Evolutionary conservation across 2,329 filamentous ascomycete species (phyloP), one percentile per base, ranked within the genome.

Genomic region (Phaeomoniella chlamydospora): DNA sequence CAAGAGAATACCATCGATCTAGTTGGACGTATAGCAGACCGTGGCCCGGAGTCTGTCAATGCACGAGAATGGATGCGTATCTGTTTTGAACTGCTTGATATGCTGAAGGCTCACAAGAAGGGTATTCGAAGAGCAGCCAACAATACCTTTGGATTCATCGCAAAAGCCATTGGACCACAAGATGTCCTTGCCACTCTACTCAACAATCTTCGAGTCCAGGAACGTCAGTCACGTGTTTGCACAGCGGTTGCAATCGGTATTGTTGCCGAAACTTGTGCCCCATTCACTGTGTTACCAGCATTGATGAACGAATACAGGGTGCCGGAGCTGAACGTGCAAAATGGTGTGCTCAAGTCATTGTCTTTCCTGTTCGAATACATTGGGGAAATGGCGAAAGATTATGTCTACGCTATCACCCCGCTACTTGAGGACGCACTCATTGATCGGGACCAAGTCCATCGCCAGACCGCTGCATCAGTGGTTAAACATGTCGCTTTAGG

Each of bases 31-130:
- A 96, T 98, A 48, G 90, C 92, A 12, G 90, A 98, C 59, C 82
- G 90, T 45, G 92, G 90, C 1, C 87, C 90, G 1, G 90, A 98
- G 59, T 88, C 82, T 43, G 90, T 98, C 54, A 94, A 94, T 53
- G 87, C 90, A 11, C 76, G 90, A 51, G 90, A 98, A 61, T 98
- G 90, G 90, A 98, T 98, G 92, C 79, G 90, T 55, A 98, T 98
- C 56, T 98, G 90, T 64, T 98, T 98, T 59, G 90, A 98, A 64
- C 68, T 98, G 37, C 75, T 98, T 18, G 90, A 98, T 61, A 98
- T 98, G 90, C 74, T 98, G 51, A 98, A 98, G 62, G 90, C 90
- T 4, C 90, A 98, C 68, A 98, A 98, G 65, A 98, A 98, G 70
- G 92, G 90, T 45, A 98, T 98, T 48, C 82, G 90, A 45, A 80